Conservation (phyloP, 768 basidiomycete genomes). For the Mycena sanguinolenta region DNA sequence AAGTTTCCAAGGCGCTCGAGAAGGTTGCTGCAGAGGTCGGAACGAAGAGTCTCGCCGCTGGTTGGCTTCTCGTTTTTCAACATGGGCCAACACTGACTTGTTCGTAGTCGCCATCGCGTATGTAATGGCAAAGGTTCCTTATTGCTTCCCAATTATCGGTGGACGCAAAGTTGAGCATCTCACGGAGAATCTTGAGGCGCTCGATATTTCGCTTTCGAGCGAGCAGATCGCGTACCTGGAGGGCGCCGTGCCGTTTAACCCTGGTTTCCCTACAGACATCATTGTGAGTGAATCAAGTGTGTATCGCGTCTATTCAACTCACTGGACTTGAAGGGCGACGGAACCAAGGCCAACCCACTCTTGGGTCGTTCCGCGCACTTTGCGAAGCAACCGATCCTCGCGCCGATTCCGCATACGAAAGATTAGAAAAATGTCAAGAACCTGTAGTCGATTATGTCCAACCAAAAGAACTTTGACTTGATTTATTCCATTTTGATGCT, state of each 20-base stretch:
- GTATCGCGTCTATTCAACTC: not conserved
- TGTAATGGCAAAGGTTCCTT: not conserved
- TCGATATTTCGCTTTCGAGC: not conserved
- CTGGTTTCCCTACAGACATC: not conserved
- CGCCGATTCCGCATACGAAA: not conserved
- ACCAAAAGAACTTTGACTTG: too few relatives aligned
- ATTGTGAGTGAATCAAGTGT: not conserved
- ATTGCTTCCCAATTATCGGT: conserved; percentile 4
- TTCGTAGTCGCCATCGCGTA: conserved; percentile 1
- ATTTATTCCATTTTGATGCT: too few relatives aligned
- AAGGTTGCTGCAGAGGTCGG: not conserved
- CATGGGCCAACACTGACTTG: not conserved
- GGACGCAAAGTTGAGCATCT: conserved; percentile 1
- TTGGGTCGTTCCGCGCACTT: not conserved
- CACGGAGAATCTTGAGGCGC: not conserved
- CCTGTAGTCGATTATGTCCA: not conserved
- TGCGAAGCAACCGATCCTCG: not conserved
- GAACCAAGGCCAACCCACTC: not conserved
- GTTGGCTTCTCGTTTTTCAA: not conserved
- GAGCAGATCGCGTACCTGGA: not conserved
- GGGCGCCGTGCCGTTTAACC: not conserved
- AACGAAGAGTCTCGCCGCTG: not conserved
- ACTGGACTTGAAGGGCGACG: not conserved
- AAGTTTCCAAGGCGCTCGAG: not conserved
- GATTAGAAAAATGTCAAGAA: not conserved